Base-by-base conservation (phyloP, 2,329 filamentous ascomycete genomes). In the Graphilbum ipis-grandicollis region DNA sequence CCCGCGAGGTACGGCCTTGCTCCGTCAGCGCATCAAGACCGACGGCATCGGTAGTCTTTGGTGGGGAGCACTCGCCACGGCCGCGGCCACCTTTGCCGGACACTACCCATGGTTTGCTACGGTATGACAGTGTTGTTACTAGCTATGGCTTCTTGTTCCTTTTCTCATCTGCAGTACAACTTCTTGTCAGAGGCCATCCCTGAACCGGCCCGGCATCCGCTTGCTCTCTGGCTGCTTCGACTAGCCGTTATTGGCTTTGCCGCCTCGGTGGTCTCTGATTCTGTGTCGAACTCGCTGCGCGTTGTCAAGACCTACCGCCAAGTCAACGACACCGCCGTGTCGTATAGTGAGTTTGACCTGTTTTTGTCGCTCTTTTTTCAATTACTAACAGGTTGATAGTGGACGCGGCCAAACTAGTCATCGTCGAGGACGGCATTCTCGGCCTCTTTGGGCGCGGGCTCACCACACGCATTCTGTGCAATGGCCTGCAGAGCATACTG, bases 51-150 rank as follows among this genome's bases (percentile, higher is more conserved):
- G 58, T 2, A 65, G 60, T 37, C 46, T 65, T 9, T 65, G 62
- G 60, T 65, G 62, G 62, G 62, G 62, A 10, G 62, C 62, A 0
- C 50, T 65, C 33, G 62, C 62, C 4, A 65, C 62, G 0, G 62
- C 62, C 0, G 61, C 58, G 1, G 62, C 62, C 1, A 65, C 62
- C 0, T 65, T 65, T 40, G 62, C 61, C 2, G 62, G 62, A 3
- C 57, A 65, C 35, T 65, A 65, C 30, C 62, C 62, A 4, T 65
- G 62, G 62, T 65, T 65, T 39, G 62, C 59, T 9, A 65, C 62
- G 0, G 60, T 61, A 45, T 1, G 40, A 19, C 14, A 9, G 18
- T 22, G 14, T 28, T n/a, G 26, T 13, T 13, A 7, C 26, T 13
- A 5, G 26, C 9, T 28, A 12, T 13, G 26, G 5, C 5, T 28